Evolutionary conservation across 306 rosid genomes (phyloP).

Genomic region (Echinosophora koreensis): DNA sequence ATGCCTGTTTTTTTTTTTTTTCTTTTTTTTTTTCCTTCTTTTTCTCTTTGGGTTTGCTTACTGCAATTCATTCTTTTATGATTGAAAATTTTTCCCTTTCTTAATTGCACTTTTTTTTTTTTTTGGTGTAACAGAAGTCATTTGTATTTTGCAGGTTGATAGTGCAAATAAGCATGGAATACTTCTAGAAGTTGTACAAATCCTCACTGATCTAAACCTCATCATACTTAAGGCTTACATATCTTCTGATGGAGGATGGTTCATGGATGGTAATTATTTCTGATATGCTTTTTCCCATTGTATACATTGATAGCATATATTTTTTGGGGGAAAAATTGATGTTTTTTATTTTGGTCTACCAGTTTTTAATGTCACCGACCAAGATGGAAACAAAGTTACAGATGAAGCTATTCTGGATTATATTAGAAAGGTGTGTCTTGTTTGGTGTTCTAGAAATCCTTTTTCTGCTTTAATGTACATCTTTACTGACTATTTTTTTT

Average conservation of each 20-base stretch:
- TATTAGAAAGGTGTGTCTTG: constrained; percentile 66
- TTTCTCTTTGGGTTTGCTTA: not conserved
- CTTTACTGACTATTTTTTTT: constrained; percentile 15
- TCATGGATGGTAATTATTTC: constrained; percentile 87
- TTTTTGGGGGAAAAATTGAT: not conserved
- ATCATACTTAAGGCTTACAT: constrained; percentile 87
- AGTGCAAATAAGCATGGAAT: constrained; percentile 90
- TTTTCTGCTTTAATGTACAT: constrained; percentile 19
- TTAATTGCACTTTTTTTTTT: too few relatives aligned
- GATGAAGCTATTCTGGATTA: constrained; percentile 84
- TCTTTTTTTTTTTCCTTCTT: not conserved
- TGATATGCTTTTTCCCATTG: not conserved
- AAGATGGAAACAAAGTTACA: constrained; percentile 89
- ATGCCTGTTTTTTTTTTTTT: constrained; percentile 16
- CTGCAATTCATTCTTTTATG: constrained; percentile 14
- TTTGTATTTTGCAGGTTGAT: constrained; percentile 65
- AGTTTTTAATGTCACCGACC: constrained; percentile 95
- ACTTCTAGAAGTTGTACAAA: constrained; percentile 92
- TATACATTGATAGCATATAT: not conserved
- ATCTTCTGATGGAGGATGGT: constrained; percentile 98
- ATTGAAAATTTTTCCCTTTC: too few relatives aligned
- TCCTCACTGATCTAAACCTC: constrained; percentile 89
- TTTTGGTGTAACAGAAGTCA: constrained; percentile 10
- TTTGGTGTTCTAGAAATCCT: constrained; percentile 29
- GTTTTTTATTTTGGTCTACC: constrained; percentile 30